Percentiles rank a stretch among this genome's conserved stretches.
These are phyloP conservation scores for Graphium sp. DNA, from an alignment of 2,329 filamentous ascomycete species.

Conservation along the genomic window DNA sequence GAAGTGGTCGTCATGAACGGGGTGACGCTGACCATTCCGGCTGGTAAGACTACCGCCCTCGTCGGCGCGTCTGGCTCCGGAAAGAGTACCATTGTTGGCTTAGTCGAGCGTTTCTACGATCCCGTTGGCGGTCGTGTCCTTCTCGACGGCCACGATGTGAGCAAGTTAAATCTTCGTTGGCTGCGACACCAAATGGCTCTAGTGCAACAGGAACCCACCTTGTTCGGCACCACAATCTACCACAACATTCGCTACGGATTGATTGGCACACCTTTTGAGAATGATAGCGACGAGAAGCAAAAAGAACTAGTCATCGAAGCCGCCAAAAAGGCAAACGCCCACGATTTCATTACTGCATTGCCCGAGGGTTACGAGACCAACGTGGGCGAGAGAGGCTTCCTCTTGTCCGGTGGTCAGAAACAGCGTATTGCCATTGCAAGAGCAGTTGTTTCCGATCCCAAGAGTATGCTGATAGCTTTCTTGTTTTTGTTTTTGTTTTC, in stretches of 20 bases:
- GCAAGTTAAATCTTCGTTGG: slow-evolving; percentile 74
- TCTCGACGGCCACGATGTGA: slow-evolving; percentile 71
- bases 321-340: slow-evolving; percentile 81
- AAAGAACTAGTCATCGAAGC: slow-evolving; percentile 60
- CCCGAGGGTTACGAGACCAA: slow-evolving; percentile 86
- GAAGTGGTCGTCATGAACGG: slow-evolving; percentile 80
- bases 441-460: slow-evolving; percentile 80
- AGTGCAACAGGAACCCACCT: slow-evolving; percentile 81
- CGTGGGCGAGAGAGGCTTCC: slow-evolving; percentile 86
- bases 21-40: slow-evolving; percentile 64
- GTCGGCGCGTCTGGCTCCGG: slow-evolving; percentile 90
- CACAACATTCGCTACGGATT: slow-evolving; percentile 84
- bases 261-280: slow-evolving; percentile 65
- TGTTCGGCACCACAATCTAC: slow-evolving; percentile 81
- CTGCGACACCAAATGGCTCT: slow-evolving; percentile 81
- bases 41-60: slow-evolving; percentile 81
- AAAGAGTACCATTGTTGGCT: slow-evolving; percentile 84
- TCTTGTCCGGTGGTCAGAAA: slow-evolving; percentile 89
- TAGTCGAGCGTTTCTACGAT: slow-evolving; percentile 89
- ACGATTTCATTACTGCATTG: slow-evolving; percentile 71
- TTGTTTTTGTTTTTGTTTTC: neutral
- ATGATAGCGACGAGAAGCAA: slow-evolving; percentile 49
- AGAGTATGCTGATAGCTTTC: slow-evolving; percentile 31
- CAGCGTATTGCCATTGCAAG: slow-evolving; percentile 91
- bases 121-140: slow-evolving; percentile 66